These are phyloP conservation scores for Gossypium davidsonii DNA, from an alignment of 441 rosid species.

Conservation along the genomic window DNA sequence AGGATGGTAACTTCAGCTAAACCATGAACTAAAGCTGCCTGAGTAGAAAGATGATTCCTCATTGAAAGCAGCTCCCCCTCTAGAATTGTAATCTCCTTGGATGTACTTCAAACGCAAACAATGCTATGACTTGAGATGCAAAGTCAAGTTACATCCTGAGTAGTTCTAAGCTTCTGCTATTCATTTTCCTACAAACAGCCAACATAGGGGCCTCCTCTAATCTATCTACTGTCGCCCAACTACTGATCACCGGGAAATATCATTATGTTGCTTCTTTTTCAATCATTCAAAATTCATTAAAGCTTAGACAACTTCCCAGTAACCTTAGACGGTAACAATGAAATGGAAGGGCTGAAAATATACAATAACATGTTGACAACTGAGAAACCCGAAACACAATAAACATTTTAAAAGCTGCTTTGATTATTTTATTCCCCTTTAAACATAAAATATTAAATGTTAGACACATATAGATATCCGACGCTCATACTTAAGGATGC, in stretches of 20 bases:
- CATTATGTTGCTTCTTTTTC: not conserved
- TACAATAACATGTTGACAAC: not conserved
- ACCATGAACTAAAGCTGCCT: conserved; percentile 76
- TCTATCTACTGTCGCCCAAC: not conserved
- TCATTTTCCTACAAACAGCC: not conserved
- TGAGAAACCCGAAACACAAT: not conserved
- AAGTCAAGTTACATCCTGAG: not conserved
- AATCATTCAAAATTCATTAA: not conserved
- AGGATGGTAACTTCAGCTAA: conserved; percentile 61
- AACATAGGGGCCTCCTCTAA: not conserved
- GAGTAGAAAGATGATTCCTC: conserved; percentile 71
- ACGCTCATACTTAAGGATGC: not conserved
- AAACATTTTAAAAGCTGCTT: not conserved
- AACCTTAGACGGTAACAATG: not conserved
- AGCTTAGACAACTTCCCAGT: not conserved
- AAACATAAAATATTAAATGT: too few species aligned
- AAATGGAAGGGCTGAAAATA: not conserved
- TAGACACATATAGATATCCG: not conserved
- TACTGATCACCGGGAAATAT: not conserved
- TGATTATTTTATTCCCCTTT: too few species aligned
- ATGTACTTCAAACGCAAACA: conserved; percentile 46
- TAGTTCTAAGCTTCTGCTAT: not conserved
- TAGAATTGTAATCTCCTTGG: conserved; percentile 80
- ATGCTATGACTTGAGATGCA: not conserved
- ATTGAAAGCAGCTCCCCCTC: conserved; percentile 86